phyloP scores from a whole-genome alignment of 768 basidiomycete species.

The Gymnopilus dilepis region DNA sequence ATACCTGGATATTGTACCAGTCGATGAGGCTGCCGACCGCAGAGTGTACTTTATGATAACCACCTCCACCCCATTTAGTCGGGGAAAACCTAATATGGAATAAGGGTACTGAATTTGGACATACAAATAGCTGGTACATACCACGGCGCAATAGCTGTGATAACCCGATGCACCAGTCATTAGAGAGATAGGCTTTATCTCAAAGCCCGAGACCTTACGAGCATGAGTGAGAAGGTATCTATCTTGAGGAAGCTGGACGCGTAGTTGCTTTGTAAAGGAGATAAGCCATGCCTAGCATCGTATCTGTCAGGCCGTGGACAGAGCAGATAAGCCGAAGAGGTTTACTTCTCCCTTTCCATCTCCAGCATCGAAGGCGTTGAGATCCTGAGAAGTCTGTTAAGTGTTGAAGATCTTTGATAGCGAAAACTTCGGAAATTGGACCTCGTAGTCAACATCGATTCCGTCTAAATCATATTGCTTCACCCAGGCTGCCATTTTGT shows the following conservation, averaged over 20 bases:
- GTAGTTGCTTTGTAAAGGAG: conserved; percentile 56
- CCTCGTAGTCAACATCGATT: conserved; percentile 78
- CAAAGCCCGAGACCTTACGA: conserved; percentile 39
- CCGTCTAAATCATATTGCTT: conserved; percentile 67
- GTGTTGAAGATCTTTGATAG: neutral
- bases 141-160: conserved; percentile 55
- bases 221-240: conserved; percentile 61
- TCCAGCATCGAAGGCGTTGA: conserved; percentile 59
- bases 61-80: conserved; percentile 49
- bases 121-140: conserved; percentile 18
- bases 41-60: conserved; percentile 58
- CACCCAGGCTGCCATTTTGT: conserved; percentile 70
- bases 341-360: conserved; percentile 57
- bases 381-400: conserved; percentile 48
- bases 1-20: conserved; percentile 64
- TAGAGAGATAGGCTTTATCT: conserved; percentile 6
- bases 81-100: conserved; percentile 45
- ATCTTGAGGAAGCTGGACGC: conserved; percentile 51
- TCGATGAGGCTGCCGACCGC: conserved; percentile 64
- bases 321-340: neutral
- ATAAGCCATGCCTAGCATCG: conserved; percentile 51
- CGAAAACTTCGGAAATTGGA: conserved; percentile 18
- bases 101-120: neutral
- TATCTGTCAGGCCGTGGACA: neutral
- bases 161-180: conserved; percentile 3